Evolutionary conservation across 2,329 filamentous ascomycete species (phyloP).

Genomic region (Aspergillus ustus): DNA sequence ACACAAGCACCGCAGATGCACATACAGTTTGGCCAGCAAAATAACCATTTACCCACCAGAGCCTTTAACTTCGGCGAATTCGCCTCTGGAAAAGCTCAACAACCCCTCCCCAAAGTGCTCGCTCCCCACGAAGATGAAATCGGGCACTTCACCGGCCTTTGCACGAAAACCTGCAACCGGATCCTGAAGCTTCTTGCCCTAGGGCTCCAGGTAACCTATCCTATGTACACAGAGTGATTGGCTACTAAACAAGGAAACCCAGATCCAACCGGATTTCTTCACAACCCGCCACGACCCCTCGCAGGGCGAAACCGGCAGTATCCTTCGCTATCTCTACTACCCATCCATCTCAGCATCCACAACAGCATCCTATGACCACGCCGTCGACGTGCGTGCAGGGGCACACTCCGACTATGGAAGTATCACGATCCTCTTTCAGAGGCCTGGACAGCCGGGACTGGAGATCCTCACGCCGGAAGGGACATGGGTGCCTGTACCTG

Average conservation of each 20-base stretch:
- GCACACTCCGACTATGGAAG: slow-evolving; percentile 87
- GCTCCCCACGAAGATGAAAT: slow-evolving; percentile 64
- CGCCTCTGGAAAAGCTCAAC: slow-evolving; percentile 67
- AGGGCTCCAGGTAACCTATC: slow-evolving; percentile 67
- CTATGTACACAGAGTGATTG: background rate
- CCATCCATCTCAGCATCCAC: slow-evolving; percentile 58
- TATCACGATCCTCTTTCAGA: slow-evolving; percentile 77
- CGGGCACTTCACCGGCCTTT: slow-evolving; percentile 69
- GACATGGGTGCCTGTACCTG: slow-evolving; percentile 69
- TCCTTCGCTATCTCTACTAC: slow-evolving; percentile 75
- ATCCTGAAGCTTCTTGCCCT: slow-evolving; percentile 78
- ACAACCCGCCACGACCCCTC: slow-evolving; percentile 62
- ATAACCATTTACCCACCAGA: slow-evolving; percentile 51
- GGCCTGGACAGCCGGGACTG: slow-evolving; percentile 81
- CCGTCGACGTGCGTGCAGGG: slow-evolving; percentile 77
- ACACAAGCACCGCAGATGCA: background rate
- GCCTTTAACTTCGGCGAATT: slow-evolving; percentile 93
- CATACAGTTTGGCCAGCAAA: background rate
- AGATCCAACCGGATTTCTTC: slow-evolving; percentile 61
- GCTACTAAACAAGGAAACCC: background rate
- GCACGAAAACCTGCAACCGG: slow-evolving; percentile 72
- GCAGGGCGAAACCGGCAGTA: slow-evolving; percentile 58
- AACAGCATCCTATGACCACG: slow-evolving; percentile 51
- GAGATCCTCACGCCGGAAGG: slow-evolving; percentile 71
- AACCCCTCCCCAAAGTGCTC: slow-evolving; percentile 74